Evolutionary conservation across 805 yeast genomes (phyloP).

Genomic region (Peterozyma xylosa): DNA sequence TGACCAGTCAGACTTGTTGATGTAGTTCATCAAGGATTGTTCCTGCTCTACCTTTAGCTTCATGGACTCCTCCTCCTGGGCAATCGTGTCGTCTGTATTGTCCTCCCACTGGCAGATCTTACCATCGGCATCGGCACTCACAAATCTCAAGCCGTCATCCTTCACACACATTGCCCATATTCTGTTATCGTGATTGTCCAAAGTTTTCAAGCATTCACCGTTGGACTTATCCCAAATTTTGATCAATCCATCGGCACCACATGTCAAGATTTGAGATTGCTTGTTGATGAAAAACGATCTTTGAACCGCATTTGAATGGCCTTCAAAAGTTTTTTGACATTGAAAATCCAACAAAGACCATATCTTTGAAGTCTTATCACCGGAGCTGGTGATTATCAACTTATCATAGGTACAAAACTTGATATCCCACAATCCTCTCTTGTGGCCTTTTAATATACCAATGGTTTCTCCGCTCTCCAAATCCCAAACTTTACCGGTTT

Average conservation of each 20-base stretch:
- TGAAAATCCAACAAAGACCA: conserved; percentile 81
- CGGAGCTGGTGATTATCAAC: conserved; percentile 74
- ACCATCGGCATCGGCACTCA: conserved; percentile 94
- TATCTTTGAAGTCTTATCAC: conserved; percentile 83
- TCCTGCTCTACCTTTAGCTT: conserved; percentile 73
- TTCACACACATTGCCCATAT: conserved; percentile 82
- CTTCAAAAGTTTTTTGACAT: conserved; percentile 81
- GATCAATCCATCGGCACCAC: conserved; percentile 93
- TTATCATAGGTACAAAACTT: conserved; percentile 76
- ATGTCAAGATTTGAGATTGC: conserved; percentile 60
- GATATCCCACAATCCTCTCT: conserved; percentile 92
- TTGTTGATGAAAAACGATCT: conserved; percentile 63
- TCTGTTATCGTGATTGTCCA: conserved; percentile 88
- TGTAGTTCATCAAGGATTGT: conserved; percentile 73
- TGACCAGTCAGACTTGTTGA: conserved; percentile 72
- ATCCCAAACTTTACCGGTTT: conserved; percentile 87
- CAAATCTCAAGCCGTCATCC: conserved; percentile 59
- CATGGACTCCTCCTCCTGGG: conserved; percentile 43
- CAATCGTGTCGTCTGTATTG: conserved; percentile 66
- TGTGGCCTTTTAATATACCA: conserved; percentile 83
- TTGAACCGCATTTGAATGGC: conserved; percentile 90
- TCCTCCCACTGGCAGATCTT: conserved; percentile 86
- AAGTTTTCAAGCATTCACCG: conserved; percentile 76
- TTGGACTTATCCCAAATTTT: conserved; percentile 78
- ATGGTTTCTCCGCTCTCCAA: conserved; percentile 77